Evolutionary conservation across 495 filamentous ascomycete genomes (phyloP).

Genomic region (Tirmania nivea): DNA sequence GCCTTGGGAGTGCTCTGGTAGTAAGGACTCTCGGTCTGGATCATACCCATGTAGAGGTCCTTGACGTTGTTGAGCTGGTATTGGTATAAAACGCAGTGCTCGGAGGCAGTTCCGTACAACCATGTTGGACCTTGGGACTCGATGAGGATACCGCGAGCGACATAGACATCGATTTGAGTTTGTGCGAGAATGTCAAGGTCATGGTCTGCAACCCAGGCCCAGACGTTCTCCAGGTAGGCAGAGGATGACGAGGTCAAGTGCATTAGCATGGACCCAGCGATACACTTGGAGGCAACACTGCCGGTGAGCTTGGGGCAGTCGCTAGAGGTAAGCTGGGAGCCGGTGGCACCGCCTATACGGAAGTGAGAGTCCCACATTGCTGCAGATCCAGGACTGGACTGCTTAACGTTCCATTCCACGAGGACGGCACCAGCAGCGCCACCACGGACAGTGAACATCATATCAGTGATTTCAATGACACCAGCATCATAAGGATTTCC

Average conservation of each 20-base stretch:
- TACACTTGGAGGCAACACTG: conserved; percentile 23
- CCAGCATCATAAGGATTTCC: conserved; percentile 33
- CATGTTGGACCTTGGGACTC: conserved; percentile 32
- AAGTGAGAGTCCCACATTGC: conserved; percentile 35
- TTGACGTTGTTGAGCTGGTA: conserved; percentile 53
- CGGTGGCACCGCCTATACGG: conserved; percentile 35
- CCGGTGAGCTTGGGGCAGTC: conserved; percentile 21
- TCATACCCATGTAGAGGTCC: conserved; percentile 50
- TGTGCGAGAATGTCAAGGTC: conserved; percentile 36
- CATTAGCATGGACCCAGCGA: conserved; percentile 30
- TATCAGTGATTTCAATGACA: conserved; percentile 29
- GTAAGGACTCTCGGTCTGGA: conserved; percentile 68
- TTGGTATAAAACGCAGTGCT: conserved; percentile 62
- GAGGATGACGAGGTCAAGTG: conserved; percentile 28
- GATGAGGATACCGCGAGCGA: conserved; percentile 45
- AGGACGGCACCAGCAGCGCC: conserved; percentile 46
- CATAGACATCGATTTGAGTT: conserved; percentile 48
- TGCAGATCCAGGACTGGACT: conserved; percentile 30
- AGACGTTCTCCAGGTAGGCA: conserved; percentile 38
- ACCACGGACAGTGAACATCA: conserved; percentile 40
- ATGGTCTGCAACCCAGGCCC: conserved; percentile 36
- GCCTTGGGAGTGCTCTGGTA: conserved; percentile 1
- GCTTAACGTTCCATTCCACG: conserved; percentile 49
- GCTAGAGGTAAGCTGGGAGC: conserved; percentile 20
- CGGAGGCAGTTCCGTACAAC: conserved; percentile 49